Evolutionary conservation across 164 flowering plant species (phyloP).

Genomic region (Saururus chinensis): DNA sequence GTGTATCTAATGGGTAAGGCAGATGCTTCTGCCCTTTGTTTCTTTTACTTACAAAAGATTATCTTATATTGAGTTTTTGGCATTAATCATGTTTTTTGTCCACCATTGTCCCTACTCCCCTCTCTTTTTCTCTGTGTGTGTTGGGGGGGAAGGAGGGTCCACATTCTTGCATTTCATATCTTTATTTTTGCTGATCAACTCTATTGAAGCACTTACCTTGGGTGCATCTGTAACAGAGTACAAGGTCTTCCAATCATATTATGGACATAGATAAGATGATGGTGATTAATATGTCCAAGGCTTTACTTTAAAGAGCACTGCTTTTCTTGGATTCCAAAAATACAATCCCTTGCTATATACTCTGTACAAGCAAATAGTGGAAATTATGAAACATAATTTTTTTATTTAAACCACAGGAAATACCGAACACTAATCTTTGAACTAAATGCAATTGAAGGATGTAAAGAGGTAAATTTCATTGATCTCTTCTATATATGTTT

Average conservation of each 20-base stretch:
- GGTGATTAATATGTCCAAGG: background rate
- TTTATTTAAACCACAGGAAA: conserved; percentile 39
- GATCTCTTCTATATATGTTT: background rate
- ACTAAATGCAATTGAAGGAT: conserved; percentile 20
- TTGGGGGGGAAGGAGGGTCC: background rate
- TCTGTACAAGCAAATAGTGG: background rate
- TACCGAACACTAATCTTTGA: conserved; percentile 59
- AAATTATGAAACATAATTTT: background rate
- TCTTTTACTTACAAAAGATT: background rate
- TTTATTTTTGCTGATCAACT: too few species aligned
- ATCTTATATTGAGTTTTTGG: background rate
- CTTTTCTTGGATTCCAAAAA: too few species aligned
- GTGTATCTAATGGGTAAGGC: conserved; percentile 67
- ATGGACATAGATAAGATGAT: too few species aligned
- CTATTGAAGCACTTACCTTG: background rate
- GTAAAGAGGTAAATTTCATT: conserved; percentile 32
- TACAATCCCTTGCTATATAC: background rate
- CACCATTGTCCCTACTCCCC: background rate
- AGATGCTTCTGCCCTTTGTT: background rate
- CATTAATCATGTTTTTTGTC: too few species aligned
- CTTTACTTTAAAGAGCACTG: background rate
- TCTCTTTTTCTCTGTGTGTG: background rate
- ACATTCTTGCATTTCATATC: too few species aligned
- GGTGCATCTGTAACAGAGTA: too few species aligned
- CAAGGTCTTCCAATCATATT: background rate